Percentiles rank a stretch among this genome's conserved stretches.
Conservation (phyloP, 768 basidiomycete species). For the Mycena olivaceomarginata region DNA sequence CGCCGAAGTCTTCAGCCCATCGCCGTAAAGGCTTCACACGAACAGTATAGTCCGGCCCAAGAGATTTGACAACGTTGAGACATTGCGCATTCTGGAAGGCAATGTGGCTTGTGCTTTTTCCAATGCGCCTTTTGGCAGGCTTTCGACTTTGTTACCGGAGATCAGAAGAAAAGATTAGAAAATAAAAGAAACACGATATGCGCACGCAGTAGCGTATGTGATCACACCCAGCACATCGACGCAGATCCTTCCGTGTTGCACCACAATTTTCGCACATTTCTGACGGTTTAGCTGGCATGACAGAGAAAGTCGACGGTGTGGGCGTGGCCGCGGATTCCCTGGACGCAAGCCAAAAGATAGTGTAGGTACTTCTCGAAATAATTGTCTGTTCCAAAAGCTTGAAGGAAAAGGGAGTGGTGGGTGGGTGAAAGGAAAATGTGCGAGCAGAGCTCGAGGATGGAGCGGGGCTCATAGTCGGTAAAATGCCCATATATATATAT, state of each 20-base stretch:
- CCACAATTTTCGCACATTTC: neutral
- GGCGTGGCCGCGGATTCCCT: conserved; percentile 11
- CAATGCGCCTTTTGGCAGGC: conserved; percentile 35
- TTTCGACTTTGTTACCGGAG: conserved; percentile 20
- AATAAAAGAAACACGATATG: conserved; percentile 9
- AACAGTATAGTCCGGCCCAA: conserved; percentile 21
- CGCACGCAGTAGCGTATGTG: conserved; percentile 29
- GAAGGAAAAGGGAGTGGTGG: too few relatives aligned
- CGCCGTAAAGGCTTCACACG: conserved; percentile 7
- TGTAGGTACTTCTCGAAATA: too few relatives aligned
- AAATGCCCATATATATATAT: too few relatives aligned
- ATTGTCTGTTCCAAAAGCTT: too few relatives aligned
- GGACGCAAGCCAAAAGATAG: too few relatives aligned
- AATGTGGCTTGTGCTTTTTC: conserved; percentile 33
- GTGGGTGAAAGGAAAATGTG: too few relatives aligned
- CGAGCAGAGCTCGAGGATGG: too few relatives aligned
- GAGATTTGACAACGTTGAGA: neutral
- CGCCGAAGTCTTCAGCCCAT: conserved; percentile 14
- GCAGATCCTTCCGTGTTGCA: conserved; percentile 5
- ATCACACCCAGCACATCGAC: conserved; percentile 20
- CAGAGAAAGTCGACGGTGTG: neutral
- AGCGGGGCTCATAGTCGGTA: too few relatives aligned
- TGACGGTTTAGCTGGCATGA: conserved; percentile 13
- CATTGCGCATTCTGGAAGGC: conserved; percentile 10
- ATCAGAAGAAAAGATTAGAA: neutral